phyloP scores from a whole-genome alignment of 768 basidiomycete species.

The Calocera cornea region DNA sequence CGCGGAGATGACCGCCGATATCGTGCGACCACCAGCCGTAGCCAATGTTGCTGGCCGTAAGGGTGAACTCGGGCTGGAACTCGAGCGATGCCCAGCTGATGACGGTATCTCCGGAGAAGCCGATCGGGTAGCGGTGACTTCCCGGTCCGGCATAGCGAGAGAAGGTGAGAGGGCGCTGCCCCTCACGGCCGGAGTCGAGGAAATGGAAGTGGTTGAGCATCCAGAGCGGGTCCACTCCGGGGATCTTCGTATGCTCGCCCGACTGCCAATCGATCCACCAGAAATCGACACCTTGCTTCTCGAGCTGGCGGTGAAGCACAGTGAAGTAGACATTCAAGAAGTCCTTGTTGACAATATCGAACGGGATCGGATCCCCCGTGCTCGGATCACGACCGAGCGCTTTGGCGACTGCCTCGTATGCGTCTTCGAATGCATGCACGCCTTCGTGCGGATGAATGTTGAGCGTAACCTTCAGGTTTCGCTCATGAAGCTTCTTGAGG shows the following conservation, averaged over 20 bases:
- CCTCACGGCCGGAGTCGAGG: conserved; percentile 12
- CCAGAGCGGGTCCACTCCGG: conserved; percentile 16
- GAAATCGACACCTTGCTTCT: conserved; percentile 18
- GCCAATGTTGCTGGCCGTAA: conserved; percentile 16
- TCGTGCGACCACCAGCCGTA: conserved; percentile 17
- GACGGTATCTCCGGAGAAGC: conserved; percentile 16
- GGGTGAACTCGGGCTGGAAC: conserved; percentile 18
- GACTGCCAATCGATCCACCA: conserved; percentile 20
- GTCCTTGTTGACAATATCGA: conserved; percentile 13
- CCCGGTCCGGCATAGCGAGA: conserved; percentile 16
- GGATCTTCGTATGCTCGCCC: conserved; percentile 10
- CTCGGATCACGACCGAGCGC: conserved; percentile 14
- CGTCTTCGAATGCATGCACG: conserved; percentile 15
- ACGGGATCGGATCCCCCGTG: conserved; percentile 12
- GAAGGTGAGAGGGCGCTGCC: conserved; percentile 14
- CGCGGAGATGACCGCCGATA: conserved; percentile 15
- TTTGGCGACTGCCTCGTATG: conserved; percentile 15
- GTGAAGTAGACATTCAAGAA: conserved; percentile 16
- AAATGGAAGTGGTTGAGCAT: conserved; percentile 18
- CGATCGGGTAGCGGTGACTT: conserved; percentile 16
- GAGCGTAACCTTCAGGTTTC: conserved; percentile 14
- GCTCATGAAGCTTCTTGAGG: conserved; percentile 16
- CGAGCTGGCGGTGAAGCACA: conserved; percentile 14
- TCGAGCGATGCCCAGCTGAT: conserved; percentile 17
- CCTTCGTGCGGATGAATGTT: conserved; percentile 19